Conservation (phyloP, 202 grass and related monocot genomes). For the Schoenoplectus tabernaemontani region DNA sequence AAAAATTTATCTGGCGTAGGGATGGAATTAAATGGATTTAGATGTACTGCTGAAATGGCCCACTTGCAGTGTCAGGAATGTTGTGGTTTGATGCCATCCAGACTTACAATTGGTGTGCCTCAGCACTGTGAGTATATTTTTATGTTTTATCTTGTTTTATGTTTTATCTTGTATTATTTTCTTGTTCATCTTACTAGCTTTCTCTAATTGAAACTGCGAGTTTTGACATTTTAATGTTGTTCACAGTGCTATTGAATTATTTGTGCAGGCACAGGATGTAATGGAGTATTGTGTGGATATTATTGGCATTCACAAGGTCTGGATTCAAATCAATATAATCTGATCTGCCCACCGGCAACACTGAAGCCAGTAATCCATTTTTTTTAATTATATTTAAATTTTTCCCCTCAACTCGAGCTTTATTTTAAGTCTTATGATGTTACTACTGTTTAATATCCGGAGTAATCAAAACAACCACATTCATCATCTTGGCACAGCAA, state of each 20-base stretch:
- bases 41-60: constrained; percentile 49
- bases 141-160: constrained; percentile 7
- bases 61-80: constrained; percentile 79
- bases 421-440: background rate
- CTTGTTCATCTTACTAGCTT: constrained; percentile 5
- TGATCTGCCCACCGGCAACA: constrained; percentile 60
- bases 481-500: background rate
- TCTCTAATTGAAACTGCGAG: background rate
- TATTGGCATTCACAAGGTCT: constrained; percentile 83
- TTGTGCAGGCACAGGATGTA: constrained; percentile 71
- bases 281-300: constrained; percentile 62
- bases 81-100: constrained; percentile 67
- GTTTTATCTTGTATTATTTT: too few species aligned
- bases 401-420: constrained; percentile 10
- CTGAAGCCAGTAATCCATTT: constrained; percentile 50
- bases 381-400: constrained; percentile 7
- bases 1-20: constrained; percentile 41
- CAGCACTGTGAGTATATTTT: constrained; percentile 54
- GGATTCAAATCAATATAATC: constrained; percentile 59
- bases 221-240: background rate
- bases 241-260: too few species aligned
- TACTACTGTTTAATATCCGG: background rate
- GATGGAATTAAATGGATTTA: constrained; percentile 70
- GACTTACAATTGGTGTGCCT: constrained; percentile 47
- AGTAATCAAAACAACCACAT: background rate